These are phyloP conservation scores for Penicillium digitatum DNA, from an alignment of 2,329 filamentous ascomycete genomes.

Conservation along the genomic window DNA sequence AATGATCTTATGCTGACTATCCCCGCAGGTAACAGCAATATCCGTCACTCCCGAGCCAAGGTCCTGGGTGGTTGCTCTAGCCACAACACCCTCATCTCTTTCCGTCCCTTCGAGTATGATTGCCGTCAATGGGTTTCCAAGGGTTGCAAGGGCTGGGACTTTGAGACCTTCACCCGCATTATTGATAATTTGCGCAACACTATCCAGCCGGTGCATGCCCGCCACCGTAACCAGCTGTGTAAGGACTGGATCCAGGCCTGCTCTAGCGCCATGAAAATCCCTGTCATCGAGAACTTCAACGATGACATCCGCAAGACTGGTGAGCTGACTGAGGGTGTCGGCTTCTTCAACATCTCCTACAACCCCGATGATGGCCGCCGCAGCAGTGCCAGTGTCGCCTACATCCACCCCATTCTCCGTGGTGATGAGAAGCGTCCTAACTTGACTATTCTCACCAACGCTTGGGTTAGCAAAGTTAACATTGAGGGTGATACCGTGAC, in stretches of 20 bases:
- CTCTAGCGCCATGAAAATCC: conserved; percentile 73
- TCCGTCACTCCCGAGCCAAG: conserved; percentile 87
- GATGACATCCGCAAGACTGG: conserved; percentile 71
- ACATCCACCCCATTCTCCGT: conserved; percentile 84
- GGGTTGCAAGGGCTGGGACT: conserved; percentile 81
- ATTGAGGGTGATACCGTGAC: conserved; percentile 65
- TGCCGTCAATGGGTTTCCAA: conserved; percentile 76
- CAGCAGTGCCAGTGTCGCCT: conserved; percentile 83
- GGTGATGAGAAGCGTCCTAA: conserved; percentile 80
- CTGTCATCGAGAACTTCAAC: conserved; percentile 82
- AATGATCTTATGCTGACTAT: conserved; percentile 5
- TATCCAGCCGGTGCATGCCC: conserved; percentile 80
- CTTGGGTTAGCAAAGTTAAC: conserved; percentile 80
- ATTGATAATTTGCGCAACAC: conserved; percentile 83
- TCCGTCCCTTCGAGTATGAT: conserved; percentile 87
- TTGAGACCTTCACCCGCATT: conserved; percentile 75
- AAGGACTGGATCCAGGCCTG: conserved; percentile 84
- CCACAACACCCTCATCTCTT: conserved; percentile 91
- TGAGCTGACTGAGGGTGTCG: conserved; percentile 69
- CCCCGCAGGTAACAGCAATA: conserved; percentile 73
- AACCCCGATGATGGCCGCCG: conserved; percentile 83
- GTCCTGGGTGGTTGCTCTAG: conserved; percentile 89
- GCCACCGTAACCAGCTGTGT: conserved; percentile 85
- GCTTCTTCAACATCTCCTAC: conserved; percentile 88
- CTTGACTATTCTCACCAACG: conserved; percentile 79